Evolutionary conservation across 352 stramenopile species (phyloP).

Genomic region (Phytophthora ramorum): DNA sequence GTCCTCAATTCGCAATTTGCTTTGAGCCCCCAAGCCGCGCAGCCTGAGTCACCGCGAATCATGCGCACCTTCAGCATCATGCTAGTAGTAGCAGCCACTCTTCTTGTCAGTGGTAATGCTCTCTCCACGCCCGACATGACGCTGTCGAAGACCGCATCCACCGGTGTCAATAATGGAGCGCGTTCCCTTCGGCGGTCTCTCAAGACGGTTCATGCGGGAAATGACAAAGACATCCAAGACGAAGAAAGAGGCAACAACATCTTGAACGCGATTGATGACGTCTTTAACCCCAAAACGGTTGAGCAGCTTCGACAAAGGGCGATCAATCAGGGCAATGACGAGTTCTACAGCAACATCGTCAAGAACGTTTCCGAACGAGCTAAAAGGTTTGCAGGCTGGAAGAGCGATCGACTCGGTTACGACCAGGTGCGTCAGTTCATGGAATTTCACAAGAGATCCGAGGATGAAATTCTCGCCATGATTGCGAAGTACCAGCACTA

Average conservation of each 20-base stretch:
- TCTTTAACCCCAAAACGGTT: slow-evolving; percentile 2
- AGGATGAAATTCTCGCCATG: neutral
- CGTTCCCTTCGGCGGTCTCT: neutral
- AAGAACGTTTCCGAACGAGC: neutral
- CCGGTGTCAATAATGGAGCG: too few relatives aligned
- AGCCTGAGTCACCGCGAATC: neutral
- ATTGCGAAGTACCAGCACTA: neutral
- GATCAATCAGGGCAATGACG: neutral
- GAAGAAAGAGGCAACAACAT: slow-evolving; percentile 1
- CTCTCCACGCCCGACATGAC: neutral
- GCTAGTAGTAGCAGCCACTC: neutral
- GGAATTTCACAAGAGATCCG: neutral
- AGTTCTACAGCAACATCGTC: neutral
- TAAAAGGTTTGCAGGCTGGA: neutral
- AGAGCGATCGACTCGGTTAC: neutral
- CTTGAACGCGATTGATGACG: neutral
- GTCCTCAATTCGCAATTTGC: neutral
- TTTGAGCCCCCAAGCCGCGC: neutral
- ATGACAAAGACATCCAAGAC: neutral
- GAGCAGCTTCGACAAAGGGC: neutral
- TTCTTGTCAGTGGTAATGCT: neutral
- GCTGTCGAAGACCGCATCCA: neutral
- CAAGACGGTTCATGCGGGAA: neutral
- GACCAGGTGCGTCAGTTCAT: neutral
- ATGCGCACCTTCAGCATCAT: neutral